Evolutionary conservation across 345 rosid genomes (phyloP), one percentile per base, ranked within the genome.

Genomic region (Eucalyptus microcorys): DNA sequence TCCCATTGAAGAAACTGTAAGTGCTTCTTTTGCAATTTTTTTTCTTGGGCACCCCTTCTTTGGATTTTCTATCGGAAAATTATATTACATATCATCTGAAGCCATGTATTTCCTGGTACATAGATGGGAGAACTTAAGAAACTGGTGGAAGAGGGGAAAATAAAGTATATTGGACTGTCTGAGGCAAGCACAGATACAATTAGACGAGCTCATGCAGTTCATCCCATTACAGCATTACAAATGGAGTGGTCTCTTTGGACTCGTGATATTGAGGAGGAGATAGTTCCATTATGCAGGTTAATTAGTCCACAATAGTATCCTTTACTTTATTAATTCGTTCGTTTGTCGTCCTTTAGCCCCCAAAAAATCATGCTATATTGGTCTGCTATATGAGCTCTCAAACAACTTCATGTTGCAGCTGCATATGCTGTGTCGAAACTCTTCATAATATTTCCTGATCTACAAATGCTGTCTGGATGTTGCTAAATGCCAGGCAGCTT

Each of bases 221-320:
- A 95, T 90, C 96, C 94, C 37, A 91, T 95, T 88, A 91, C 95
- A 30, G 96, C 96, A 21, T 32, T 95, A 22, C 96, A 95, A 88
- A 93, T 95, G 94, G 96, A 95, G 85, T 95, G 96, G 96, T 93
- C 95, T 8, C 93, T 94, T 42, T 95, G 94, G 96, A 91, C 94
- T 88, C 96, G 96, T 59, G 96, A 95, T 14, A 91, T 93, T 6
- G 96, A 95, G 91, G 94, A 95, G 86, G 93, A 94, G 76, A 94
- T 95, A 49, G 81, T 94, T 47, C 96, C 94, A 16, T 91, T 95
- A 27, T 95, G 94, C 94, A 95, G 95, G 96, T 94, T 87, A 34
- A 17, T 34, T 17, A 49, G 15, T 87, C 42, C 40, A 47, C 45
- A 48, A 52, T 85, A 1, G 80, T 22, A 34, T 34, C 43, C 43